Evolutionary conservation across 805 yeast genomes (phyloP).

Genomic region (Nakazawaea ambrosiae): DNA sequence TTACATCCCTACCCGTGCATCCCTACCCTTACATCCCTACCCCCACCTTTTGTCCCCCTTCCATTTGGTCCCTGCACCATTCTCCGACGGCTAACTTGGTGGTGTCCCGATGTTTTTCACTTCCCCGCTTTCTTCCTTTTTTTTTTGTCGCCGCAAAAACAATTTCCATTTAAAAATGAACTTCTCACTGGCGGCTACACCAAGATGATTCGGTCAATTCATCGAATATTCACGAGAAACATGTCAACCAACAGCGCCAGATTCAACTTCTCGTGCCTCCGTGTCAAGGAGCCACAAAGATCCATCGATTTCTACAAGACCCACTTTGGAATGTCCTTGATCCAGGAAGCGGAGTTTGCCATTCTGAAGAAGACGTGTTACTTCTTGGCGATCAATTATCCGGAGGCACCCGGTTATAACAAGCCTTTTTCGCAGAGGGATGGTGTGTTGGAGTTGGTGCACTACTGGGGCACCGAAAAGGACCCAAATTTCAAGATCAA

Average conservation of each 20-base stretch:
- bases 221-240: too few relatives aligned
- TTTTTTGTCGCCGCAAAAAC: too few relatives aligned
- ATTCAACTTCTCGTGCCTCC: constrained; percentile 67
- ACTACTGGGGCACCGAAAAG: constrained; percentile 66
- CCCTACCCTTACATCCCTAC: too few relatives aligned
- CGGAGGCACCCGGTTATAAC: constrained; percentile 26
- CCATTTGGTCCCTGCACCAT: too few relatives aligned
- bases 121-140: too few relatives aligned
- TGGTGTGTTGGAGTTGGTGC: constrained; percentile 83
- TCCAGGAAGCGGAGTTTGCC: constrained; percentile 45
- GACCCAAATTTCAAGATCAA: constrained; percentile 50
- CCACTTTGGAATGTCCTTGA: constrained; percentile 64
- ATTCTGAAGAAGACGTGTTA: constrained; percentile 58
- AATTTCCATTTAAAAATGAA: too few relatives aligned
- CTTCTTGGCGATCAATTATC: constrained; percentile 53
- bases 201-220: too few relatives aligned
- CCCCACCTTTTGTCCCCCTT: too few relatives aligned
- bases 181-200: too few relatives aligned
- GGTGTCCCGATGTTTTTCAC: too few relatives aligned
- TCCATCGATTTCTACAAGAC: constrained; percentile 69
- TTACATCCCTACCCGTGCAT: too few relatives aligned
- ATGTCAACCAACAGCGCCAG: constrained; percentile 22
- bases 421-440: constrained; percentile 26
- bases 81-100: too few relatives aligned
- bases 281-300: constrained; percentile 74